Conservation (phyloP, 306 rosid species). For the Ormosia emarginata region DNA sequence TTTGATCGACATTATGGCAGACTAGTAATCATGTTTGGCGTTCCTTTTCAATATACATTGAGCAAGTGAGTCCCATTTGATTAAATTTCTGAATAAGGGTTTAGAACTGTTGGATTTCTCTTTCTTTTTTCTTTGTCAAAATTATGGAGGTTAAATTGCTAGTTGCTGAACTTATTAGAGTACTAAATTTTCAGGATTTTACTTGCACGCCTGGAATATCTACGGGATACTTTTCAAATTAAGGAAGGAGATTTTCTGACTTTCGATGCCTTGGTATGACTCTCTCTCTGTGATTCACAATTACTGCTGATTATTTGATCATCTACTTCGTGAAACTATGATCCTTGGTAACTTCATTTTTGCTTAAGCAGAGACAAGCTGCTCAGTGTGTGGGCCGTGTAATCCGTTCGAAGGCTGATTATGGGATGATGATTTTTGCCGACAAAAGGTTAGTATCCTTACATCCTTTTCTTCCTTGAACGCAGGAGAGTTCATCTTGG, state of each 20-base stretch:
- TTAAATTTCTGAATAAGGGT: constrained; percentile 4
- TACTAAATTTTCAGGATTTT: constrained; percentile 62
- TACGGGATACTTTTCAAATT: constrained; percentile 85
- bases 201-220: constrained; percentile 79
- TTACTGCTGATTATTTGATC: background rate
- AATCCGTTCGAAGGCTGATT: constrained; percentile 95
- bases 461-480: background rate
- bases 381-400: constrained; percentile 98
- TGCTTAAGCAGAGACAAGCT: constrained; percentile 81
- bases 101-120: background rate
- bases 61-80: constrained; percentile 69
- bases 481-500: background rate
- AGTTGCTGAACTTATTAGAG: background rate
- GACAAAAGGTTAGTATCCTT: constrained; percentile 69
- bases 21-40: constrained; percentile 88
- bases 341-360: constrained; percentile 1
- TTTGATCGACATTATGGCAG: constrained; percentile 93
- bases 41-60: constrained; percentile 89
- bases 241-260: constrained; percentile 96
- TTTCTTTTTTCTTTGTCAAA: background rate
- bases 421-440: constrained; percentile 98
- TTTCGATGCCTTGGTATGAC: constrained; percentile 85
- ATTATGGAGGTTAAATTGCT: background rate
- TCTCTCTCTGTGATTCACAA: background rate
- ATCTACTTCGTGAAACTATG: background rate